Conservation (phyloP, 2,329 filamentous ascomycete genomes). For the Clonostachys solani region DNA sequence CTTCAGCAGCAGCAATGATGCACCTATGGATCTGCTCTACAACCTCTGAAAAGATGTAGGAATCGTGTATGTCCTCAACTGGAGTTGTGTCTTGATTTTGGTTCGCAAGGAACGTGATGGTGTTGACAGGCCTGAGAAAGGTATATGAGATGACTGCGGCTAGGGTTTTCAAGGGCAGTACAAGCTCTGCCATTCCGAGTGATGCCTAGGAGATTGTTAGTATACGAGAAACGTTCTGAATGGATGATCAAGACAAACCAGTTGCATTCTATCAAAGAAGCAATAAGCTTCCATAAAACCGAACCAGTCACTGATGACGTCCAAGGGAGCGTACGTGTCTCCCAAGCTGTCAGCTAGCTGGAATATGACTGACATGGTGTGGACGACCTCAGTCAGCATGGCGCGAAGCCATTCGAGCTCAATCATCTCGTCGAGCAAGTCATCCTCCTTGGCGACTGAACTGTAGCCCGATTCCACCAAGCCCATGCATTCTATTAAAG, state of each 20-base stretch:
- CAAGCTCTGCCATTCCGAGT: slow-evolving; percentile 36
- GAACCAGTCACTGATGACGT: slow-evolving; percentile 68
- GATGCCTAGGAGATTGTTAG: background rate
- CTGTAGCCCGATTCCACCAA: slow-evolving; percentile 42
- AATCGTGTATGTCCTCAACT: slow-evolving; percentile 31
- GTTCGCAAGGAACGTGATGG: slow-evolving; percentile 38
- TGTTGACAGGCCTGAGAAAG: slow-evolving; percentile 61
- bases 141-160: slow-evolving; percentile 67
- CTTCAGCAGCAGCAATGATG: slow-evolving; percentile 56
- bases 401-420: slow-evolving; percentile 57
- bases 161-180: slow-evolving; percentile 64
- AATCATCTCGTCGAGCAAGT: slow-evolving; percentile 44
- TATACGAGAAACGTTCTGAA: background rate
- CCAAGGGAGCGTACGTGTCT: slow-evolving; percentile 49
- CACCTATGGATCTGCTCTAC: slow-evolving; percentile 70
- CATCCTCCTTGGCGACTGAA: slow-evolving; percentile 39
- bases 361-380: slow-evolving; percentile 71
- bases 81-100: slow-evolving; percentile 28
- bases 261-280: slow-evolving; percentile 64
- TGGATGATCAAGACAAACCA: slow-evolving; percentile 13
- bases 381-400: slow-evolving; percentile 65
- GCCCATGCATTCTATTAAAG: slow-evolving; percentile 37
- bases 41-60: slow-evolving; percentile 67
- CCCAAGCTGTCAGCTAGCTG: slow-evolving; percentile 61
- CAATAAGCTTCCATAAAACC: slow-evolving; percentile 61